These are phyloP conservation scores for Globisporangium okanoganense DNA, from an alignment of 352 stramenopile genomes.

Conservation along the genomic window DNA sequence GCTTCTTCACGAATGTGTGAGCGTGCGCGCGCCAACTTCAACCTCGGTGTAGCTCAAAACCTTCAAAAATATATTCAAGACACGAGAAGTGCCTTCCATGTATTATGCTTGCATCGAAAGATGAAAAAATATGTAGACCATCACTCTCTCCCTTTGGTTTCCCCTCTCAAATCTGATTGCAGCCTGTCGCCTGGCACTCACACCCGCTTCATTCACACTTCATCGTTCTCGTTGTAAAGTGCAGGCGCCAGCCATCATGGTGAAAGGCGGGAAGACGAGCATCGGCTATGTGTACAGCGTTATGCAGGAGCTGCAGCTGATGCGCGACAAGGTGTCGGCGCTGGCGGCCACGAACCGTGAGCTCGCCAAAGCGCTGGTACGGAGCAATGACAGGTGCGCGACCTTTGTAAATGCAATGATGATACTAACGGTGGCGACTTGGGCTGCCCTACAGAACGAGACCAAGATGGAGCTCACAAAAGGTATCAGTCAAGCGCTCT, in stretches of 20 bases:
- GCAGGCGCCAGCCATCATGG: slow-evolving; percentile 21
- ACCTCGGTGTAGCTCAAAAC: not conserved
- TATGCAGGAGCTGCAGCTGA: slow-evolving; percentile 57
- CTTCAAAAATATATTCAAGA: not conserved
- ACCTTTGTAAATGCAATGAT: not conserved
- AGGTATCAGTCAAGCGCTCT: slow-evolving; percentile 19
- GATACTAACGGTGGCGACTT: not conserved
- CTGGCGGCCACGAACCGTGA: slow-evolving; percentile 58
- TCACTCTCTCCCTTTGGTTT: slow-evolving; percentile 4
- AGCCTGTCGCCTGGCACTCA: not conserved
- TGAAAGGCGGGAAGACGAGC: slow-evolving; percentile 24
- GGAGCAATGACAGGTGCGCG: not conserved
- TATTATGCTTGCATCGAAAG: not conserved
- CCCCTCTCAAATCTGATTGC: slow-evolving; percentile 8
- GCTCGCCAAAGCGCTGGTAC: slow-evolving; percentile 60
- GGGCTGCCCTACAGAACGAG: slow-evolving; percentile 30
- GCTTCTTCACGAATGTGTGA: slow-evolving; percentile 19
- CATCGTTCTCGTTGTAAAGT: not conserved
- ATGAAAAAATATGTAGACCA: not conserved
- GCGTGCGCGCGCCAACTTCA: not conserved
- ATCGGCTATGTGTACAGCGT: slow-evolving; percentile 49
- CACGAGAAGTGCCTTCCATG: not conserved
- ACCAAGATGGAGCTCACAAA: slow-evolving; percentile 49
- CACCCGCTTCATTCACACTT: not conserved
- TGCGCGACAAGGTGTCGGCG: slow-evolving; percentile 37